Conservation (phyloP, 129 eudicot genomes). For the Rutidosis leptorrhynchoides region DNA sequence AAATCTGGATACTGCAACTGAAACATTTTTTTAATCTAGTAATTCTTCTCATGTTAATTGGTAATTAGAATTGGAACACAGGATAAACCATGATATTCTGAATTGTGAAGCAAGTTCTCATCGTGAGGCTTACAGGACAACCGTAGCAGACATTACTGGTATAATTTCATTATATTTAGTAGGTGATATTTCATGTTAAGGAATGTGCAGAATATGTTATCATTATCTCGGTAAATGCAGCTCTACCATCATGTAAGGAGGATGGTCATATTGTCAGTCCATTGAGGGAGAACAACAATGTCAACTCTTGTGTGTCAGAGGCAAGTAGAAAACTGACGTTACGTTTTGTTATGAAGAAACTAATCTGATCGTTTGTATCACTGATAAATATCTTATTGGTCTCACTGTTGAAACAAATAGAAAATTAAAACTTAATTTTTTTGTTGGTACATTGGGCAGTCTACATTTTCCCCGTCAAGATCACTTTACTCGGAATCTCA, state of each 20-base stretch:
- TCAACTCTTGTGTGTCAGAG: slow-evolving; percentile 38
- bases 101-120: slow-evolving; percentile 32
- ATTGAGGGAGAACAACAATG: slow-evolving; percentile 22
- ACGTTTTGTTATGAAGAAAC: neutral
- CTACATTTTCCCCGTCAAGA: slow-evolving; percentile 34
- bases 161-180: neutral
- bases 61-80: slow-evolving; percentile 24
- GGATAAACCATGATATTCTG: slow-evolving; percentile 32
- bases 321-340: slow-evolving; percentile 34
- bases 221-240: slow-evolving; percentile 23
- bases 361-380: neutral
- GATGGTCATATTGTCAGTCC: slow-evolving; percentile 16
- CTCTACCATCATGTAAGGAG: slow-evolving; percentile 30
- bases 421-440: slow-evolving; percentile 1
- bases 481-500: slow-evolving; percentile 34
- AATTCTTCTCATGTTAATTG: neutral
- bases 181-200: neutral
- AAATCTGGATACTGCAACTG: slow-evolving; percentile 1
- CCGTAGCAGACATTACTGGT: slow-evolving; percentile 33
- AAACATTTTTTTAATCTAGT: slow-evolving; percentile 17
- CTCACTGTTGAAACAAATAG: neutral
- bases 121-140: slow-evolving; percentile 26
- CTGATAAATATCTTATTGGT: neutral
- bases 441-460: slow-evolving; percentile 27
- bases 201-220: slow-evolving; percentile 15